These are phyloP conservation scores for Stemphylium vesicarium DNA, from an alignment of 2,329 filamentous ascomycete genomes.

Conservation along the genomic window DNA sequence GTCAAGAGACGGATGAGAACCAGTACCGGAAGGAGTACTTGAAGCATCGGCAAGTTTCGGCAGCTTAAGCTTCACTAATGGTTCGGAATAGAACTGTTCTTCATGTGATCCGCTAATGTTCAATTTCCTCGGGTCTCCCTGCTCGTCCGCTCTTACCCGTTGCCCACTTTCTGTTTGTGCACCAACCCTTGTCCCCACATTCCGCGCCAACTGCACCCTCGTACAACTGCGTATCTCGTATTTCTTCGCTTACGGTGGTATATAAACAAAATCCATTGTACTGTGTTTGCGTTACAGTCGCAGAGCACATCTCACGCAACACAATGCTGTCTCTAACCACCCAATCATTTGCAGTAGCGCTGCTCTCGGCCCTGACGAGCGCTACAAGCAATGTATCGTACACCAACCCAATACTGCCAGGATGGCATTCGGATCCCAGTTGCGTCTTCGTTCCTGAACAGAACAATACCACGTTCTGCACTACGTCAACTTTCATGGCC, in stretches of 20 bases:
- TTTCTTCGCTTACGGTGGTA: no score
- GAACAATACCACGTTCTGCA: slow-evolving; percentile 54
- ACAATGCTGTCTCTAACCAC: background rate
- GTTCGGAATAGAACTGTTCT: background rate
- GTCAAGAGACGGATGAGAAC: slow-evolving; percentile 78
- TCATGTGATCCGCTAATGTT: background rate
- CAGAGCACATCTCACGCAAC: background rate
- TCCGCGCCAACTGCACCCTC: no score
- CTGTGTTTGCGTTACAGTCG: background rate
- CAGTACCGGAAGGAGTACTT: slow-evolving; percentile 80
- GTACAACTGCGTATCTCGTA: no score
- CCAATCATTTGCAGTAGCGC: background rate
- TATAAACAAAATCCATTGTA: background rate
- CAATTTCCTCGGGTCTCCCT: background rate
- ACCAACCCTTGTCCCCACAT: background rate
- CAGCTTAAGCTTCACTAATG: slow-evolving; percentile 8
- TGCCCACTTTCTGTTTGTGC: background rate
- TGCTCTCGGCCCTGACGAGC: background rate
- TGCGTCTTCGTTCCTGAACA: slow-evolving; percentile 45
- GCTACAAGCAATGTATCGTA: slow-evolving; percentile 10
- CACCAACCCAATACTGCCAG: slow-evolving; percentile 57
- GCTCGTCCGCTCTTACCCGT: background rate
- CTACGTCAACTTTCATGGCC: slow-evolving; percentile 58
- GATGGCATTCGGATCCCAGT: slow-evolving; percentile 58
- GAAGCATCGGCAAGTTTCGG: slow-evolving; percentile 28